A percentile compares a stretch with the other conserved stretches of the same genome.
phyloP scores from a whole-genome alignment of 805 yeast genomes.

The Candida easanensis region DNA sequence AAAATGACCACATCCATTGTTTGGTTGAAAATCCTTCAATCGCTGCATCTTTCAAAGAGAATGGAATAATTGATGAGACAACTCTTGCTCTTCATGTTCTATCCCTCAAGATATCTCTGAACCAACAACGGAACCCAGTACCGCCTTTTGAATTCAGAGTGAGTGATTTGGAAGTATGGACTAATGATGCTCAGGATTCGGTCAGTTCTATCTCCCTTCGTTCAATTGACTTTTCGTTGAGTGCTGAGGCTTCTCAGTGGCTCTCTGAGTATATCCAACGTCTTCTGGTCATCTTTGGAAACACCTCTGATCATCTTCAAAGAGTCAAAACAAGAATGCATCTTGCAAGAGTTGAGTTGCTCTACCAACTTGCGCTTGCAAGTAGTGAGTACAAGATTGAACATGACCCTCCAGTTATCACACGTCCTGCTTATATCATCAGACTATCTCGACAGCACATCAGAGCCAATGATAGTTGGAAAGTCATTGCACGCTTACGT shows the following conservation, averaged over 20 bases:
- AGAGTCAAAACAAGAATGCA: constrained; percentile 7
- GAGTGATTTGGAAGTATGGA: constrained; percentile 33
- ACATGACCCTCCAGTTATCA: constrained; percentile 86
- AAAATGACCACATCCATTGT: constrained; percentile 13
- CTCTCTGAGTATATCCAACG: constrained; percentile 22
- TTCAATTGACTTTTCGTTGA: constrained; percentile 31
- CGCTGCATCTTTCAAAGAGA: constrained; percentile 18
- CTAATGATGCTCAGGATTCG: constrained; percentile 12
- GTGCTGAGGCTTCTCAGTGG: constrained; percentile 37
- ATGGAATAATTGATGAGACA: constrained; percentile 16
- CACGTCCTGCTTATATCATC: constrained; percentile 82
- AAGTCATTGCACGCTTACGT: constrained; percentile 71
- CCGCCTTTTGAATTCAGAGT: constrained; percentile 7
- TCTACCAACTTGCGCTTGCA: constrained; percentile 44
- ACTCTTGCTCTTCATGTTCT: constrained; percentile 20
- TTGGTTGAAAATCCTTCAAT: constrained; percentile 23
- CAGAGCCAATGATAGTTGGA: constrained; percentile 84
- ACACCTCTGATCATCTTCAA: constrained; percentile 12
- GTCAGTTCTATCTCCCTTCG: constrained; percentile 27
- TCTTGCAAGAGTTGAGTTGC: constrained; percentile 31
- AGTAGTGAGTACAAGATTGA: constrained; percentile 52
- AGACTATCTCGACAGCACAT: constrained; percentile 72
- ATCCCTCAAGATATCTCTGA: constrained; percentile 7
- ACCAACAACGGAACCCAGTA: background rate
- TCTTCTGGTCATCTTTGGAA: constrained; percentile 9